A percentile compares a stretch with the other conserved stretches of the same genome.
Evolutionary conservation across 257 asterid species (phyloP).

Genomic region (Plectranthus barbatus): DNA sequence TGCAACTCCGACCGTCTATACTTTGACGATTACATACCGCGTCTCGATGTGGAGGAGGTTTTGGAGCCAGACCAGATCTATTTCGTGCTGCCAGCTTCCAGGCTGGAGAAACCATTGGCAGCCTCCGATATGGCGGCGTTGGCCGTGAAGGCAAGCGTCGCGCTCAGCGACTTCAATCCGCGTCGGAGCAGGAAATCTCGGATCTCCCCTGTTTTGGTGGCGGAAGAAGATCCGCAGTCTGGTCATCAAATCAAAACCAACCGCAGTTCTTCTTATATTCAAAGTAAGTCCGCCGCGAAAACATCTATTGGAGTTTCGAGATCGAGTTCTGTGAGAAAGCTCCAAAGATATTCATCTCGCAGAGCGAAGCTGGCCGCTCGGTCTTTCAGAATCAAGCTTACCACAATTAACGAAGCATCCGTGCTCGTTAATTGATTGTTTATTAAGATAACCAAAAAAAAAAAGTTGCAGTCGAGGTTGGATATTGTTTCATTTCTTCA

Average conservation of each 20-base stretch:
- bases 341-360: constrained; percentile 42
- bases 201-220: constrained; percentile 39
- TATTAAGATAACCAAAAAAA: too few species aligned
- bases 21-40: constrained; percentile 51
- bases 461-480: too few species aligned
- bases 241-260: not conserved
- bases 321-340: constrained; percentile 39
- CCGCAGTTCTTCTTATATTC: not conserved
- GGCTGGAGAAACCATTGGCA: constrained; percentile 35
- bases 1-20: constrained; percentile 57
- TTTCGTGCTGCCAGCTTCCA: constrained; percentile 44
- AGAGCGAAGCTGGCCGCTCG: constrained; percentile 59
- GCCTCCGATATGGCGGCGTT: constrained; percentile 79
- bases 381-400: constrained; percentile 38
- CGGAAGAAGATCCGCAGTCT: constrained; percentile 11
- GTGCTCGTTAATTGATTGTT: constrained; percentile 21
- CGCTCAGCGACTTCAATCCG: constrained; percentile 21
- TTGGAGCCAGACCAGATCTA: constrained; percentile 54
- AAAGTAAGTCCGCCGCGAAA: not conserved
- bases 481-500: not conserved
- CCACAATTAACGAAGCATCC: constrained; percentile 65
- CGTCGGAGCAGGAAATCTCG: constrained; percentile 36
- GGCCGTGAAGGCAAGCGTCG: constrained; percentile 69
- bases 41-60: constrained; percentile 22
- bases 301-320: constrained; percentile 24